A percentile compares a stretch with the other conserved stretches of the same genome.
Evolutionary conservation across 192 early-diverging fungal species (phyloP).

Genomic region (Dispira parvispora): DNA sequence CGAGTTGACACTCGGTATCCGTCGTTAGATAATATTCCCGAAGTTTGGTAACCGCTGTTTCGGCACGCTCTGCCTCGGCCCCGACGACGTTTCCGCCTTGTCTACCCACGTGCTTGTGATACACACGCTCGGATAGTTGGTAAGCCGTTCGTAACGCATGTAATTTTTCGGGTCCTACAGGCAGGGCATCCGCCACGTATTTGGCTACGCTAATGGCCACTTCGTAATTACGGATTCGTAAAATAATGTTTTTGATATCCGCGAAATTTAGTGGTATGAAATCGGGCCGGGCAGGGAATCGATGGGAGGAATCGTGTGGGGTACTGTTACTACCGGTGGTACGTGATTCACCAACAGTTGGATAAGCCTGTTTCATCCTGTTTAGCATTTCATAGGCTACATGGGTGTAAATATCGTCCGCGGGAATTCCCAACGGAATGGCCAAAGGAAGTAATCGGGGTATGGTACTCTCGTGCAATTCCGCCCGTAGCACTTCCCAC

Average conservation of each 20-base stretch:
- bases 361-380: constrained; percentile 15
- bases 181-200: constrained; percentile 34
- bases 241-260: constrained; percentile 36
- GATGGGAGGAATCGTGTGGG: constrained; percentile 12
- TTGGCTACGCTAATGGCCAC: constrained; percentile 31
- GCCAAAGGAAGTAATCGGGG: constrained; percentile 35
- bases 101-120: not conserved
- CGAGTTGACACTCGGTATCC: constrained; percentile 31
- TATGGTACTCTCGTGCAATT: constrained; percentile 34
- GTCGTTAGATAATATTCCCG: constrained; percentile 8
- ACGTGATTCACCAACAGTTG: not conserved
- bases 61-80: not conserved
- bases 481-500: constrained; percentile 29
- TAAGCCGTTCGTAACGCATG: constrained; percentile 37
- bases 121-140: constrained; percentile 21
- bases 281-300: not conserved
- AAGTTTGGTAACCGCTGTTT: not conserved
- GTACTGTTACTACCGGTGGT: not conserved
- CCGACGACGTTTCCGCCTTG: not conserved
- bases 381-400: constrained; percentile 35
- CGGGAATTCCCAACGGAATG: constrained; percentile 27
- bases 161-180: constrained; percentile 41
- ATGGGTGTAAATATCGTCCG: constrained; percentile 45
- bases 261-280: constrained; percentile 15
- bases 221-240: constrained; percentile 30